phyloP scores from a whole-genome alignment of 257 asterid species.

The Nicotiana obtusifolia region DNA sequence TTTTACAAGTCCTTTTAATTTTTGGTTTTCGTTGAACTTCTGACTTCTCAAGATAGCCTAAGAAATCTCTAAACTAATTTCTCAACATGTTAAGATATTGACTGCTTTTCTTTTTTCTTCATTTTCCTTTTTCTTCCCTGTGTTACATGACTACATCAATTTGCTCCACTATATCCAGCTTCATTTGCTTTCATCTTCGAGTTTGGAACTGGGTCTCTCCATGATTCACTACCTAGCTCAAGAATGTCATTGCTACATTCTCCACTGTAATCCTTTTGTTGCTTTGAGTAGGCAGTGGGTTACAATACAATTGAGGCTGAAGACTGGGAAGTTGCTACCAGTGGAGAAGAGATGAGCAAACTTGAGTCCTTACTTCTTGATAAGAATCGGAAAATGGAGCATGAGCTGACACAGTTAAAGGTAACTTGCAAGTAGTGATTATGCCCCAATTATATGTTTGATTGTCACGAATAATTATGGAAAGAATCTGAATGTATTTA shows the following conservation, averaged over 20 bases:
- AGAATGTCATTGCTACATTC: background rate
- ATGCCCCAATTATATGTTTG: no score
- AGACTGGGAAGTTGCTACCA: conserved; percentile 96
- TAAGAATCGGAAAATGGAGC: conserved; percentile 97
- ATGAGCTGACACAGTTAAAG: conserved; percentile 85
- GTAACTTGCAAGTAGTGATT: conserved; percentile 21
- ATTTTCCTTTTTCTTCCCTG: background rate
- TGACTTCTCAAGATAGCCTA: background rate
- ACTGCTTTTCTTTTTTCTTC: background rate
- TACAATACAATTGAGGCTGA: conserved; percentile 98
- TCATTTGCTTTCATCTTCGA: background rate
- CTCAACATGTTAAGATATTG: background rate
- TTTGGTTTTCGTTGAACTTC: background rate
- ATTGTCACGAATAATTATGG: background rate
- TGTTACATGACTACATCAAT: background rate
- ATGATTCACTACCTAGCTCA: background rate
- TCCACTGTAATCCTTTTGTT: background rate
- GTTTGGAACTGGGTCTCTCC: background rate
- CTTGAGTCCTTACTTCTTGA: conserved; percentile 88
- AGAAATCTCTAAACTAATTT: background rate
- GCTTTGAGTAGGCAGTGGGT: conserved; percentile 72
- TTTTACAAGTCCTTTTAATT: background rate
- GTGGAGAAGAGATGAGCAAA: conserved; percentile 95
- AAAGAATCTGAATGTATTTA: background rate
- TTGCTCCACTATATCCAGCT: background rate